phyloP scores from a whole-genome alignment of 2,329 filamentous ascomycete genomes.

The Penicillium griseofulvum region DNA sequence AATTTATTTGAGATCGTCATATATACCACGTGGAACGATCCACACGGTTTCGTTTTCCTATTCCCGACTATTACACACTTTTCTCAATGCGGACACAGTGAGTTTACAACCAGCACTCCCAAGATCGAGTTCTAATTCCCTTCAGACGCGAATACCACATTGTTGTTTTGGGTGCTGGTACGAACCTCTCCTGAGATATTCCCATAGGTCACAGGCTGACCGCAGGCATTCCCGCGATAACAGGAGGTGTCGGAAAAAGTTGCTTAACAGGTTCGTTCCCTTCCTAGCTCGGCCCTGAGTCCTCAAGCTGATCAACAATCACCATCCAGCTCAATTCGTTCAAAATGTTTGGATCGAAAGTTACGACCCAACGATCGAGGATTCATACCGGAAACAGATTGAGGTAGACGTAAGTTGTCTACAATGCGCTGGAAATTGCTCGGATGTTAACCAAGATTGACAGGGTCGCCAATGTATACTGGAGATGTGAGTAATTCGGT shows the following conservation, averaged over 20 bases:
- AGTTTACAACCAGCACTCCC: constrained; percentile 16
- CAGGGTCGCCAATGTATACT: constrained; percentile 84
- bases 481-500: constrained; percentile 67
- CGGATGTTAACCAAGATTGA: constrained; percentile 29
- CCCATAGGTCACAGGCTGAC: constrained; percentile 16
- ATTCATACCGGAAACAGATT: constrained; percentile 83
- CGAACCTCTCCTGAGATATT: constrained; percentile 14
- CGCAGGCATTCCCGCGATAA: constrained; percentile 17
- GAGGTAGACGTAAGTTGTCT: constrained; percentile 74
- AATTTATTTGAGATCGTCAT: not conserved
- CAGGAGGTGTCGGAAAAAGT: constrained; percentile 88
- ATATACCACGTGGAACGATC: constrained; percentile 10
- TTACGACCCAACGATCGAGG: constrained; percentile 84
- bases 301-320: constrained; percentile 12
- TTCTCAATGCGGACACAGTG: constrained; percentile 39
- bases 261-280: constrained; percentile 73
- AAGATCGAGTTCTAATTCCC: constrained; percentile 20
- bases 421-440: not conserved
- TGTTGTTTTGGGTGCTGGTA: constrained; percentile 77
- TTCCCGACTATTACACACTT: not conserved
- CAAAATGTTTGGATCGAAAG: constrained; percentile 93
- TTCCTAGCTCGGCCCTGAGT: not conserved
- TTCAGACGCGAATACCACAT: constrained; percentile 74
- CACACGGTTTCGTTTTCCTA: not conserved
- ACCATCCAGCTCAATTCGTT: constrained; percentile 76